Base-by-base conservation (phyloP, 176 grass and related monocot species). In the Aegilops sharonensis region DNA sequence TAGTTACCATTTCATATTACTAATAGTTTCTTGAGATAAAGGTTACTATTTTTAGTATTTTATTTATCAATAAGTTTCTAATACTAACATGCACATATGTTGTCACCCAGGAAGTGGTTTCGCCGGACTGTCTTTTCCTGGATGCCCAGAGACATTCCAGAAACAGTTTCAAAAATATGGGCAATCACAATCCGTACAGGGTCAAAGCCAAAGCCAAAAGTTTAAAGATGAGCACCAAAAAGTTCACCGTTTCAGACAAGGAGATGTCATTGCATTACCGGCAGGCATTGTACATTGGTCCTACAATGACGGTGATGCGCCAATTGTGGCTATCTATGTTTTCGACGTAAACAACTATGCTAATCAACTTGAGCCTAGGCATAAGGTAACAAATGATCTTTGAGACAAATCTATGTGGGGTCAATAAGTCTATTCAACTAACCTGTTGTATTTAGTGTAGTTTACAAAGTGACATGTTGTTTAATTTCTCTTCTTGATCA, bases 281-380 rank as follows among this genome's bases (percentile, higher is more conserved):
- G 30, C 68, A 15, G 42, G 56, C 39, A 66, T 91, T 39, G 79
- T 59, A 24, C 42, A 82, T 20, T 91, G 89, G 89, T 85, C 75
- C 60, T 91, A 91, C 68, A 91, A 91, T 5, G 42, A 91, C 7
- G 89, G 81, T 23, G 68, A 71, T 40, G 35, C 35, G 0, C 35
- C 76, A 21, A 36, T 82, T 11, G 81, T 91, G 34, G 78, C 82
- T 5, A 59, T 88, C 35, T 85, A 86, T 3, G 68, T 73, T 27
- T 68, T 66, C 10, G 42, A 75, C 24, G 15, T 75, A 27, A 48
- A 48, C 72, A 75, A 5, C 72, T 18, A 75, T 29, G 42, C 72
- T 48, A 75, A 75, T 75, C 72, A 48, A 3, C 72, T 50, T 48
- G 72, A 27, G 48, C 42, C 72, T 29, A 48, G 42, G 6, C 39